Conservation (phyloP, 768 basidiomycete species). For the Cystobasidium ongulense region DNA sequence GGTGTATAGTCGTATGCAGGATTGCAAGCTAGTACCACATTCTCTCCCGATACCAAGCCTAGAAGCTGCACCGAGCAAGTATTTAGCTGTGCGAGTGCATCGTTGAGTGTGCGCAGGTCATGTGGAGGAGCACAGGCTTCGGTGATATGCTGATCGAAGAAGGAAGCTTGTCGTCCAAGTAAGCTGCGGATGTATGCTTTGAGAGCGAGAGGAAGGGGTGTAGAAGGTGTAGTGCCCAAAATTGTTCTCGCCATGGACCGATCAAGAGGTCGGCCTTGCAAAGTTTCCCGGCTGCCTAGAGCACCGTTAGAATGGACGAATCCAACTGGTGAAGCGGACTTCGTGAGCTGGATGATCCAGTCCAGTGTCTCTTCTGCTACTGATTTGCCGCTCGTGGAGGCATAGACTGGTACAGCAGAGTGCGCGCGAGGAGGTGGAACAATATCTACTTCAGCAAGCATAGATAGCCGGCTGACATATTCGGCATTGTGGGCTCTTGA, state of each 20-base stretch:
- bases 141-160: constrained; percentile 34
- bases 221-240: constrained; percentile 36
- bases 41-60: constrained; percentile 31
- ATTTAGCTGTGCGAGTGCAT: constrained; percentile 37
- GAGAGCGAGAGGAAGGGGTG: constrained; percentile 25
- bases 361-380: constrained; percentile 33
- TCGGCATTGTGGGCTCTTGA: constrained; percentile 20
- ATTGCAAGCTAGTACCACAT: constrained; percentile 23
- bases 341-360: constrained; percentile 32
- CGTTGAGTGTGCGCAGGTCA: constrained; percentile 37
- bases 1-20: not conserved
- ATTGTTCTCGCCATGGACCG: constrained; percentile 33
- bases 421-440: constrained; percentile 30
- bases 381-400: not conserved
- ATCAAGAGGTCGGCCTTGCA: not conserved
- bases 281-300: not conserved
- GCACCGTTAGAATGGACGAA: not conserved
- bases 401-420: not conserved
- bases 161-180: constrained; percentile 32
- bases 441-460: constrained; percentile 38
- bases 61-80: constrained; percentile 40
- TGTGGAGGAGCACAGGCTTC: constrained; percentile 41
- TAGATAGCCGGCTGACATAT: constrained; percentile 37
- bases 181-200: constrained; percentile 35
- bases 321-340: constrained; percentile 36